Base-by-base conservation (phyloP, 108 stramenopile genomes). In the Conticribra weissflogii region DNA sequence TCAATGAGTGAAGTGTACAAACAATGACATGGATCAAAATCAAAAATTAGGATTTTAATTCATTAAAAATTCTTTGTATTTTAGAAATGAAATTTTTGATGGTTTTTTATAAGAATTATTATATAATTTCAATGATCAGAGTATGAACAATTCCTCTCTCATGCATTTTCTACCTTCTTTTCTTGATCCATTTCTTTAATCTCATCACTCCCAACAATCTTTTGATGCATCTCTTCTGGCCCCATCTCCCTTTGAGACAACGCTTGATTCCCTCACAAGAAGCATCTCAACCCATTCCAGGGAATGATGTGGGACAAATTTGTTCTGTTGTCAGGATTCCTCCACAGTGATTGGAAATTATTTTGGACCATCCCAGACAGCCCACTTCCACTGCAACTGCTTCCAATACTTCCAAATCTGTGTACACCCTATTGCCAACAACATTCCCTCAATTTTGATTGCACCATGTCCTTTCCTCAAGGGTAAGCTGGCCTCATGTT, bases 191-290 rank as follows among this genome's bases (percentile, higher is more conserved):
- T n/a, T n/a, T n/a, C n/a, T n/a, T n/a, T n/a, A 3, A 55, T 5
- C 7, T 29, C 23, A 19, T 21, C 17, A 23, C 54, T 17, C 8
- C 24, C 8, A 7, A 36, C 45, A 53, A 79, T 48, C 59, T 62
- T 54, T 9, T 3, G 49, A 41, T 79, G 51, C 47, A 88, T 59
- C 31, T 79, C 72, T 16, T 71, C 71, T 8, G 83, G 83, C 3
- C 85, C 87, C 33, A 46, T 68, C 60, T 85, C 81, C 87, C 87
- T 85, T 2, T 65, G 71, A 31, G 66, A 57, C 47, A 71, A 51
- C 27, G 54, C 30, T 3, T 18, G 2, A n/a, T 50, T 49, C 15
- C 15, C 48, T 14, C 16, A 29, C 34, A 46, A 36, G 21, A 65
- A 30, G 21, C 22, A 22, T n/a, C 41, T 8, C 1, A n/a, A 5